Percentiles rank a stretch among this genome's conserved stretches.
Evolutionary conservation across 768 basidiomycete species (phyloP).

Genomic region (Asterophora lycoperdoides): DNA sequence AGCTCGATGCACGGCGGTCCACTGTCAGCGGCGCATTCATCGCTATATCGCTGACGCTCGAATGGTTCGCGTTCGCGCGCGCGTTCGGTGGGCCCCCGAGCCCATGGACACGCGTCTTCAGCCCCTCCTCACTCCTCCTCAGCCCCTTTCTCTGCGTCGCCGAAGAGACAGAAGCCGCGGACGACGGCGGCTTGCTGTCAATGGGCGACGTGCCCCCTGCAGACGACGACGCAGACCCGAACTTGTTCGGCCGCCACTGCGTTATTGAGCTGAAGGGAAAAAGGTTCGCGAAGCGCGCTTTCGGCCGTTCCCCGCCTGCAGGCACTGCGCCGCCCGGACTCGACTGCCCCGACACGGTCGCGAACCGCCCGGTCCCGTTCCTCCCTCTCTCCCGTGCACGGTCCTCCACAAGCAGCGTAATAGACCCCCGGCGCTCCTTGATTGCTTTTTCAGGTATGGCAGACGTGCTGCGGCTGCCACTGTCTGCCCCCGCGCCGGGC

Average conservation of each 20-base stretch:
- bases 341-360: slow-evolving; percentile 10
- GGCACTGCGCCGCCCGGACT: slow-evolving; percentile 6
- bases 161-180: no score
- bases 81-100: no score
- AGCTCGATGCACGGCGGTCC: slow-evolving; percentile 60
- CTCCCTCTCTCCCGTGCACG: not conserved
- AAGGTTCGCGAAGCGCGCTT: slow-evolving; percentile 27
- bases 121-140: slow-evolving; percentile 47
- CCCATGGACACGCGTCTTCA: slow-evolving; percentile 15
- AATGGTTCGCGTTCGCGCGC: no score
- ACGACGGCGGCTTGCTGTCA: not conserved
- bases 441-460: slow-evolving; percentile 12
- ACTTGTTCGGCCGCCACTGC: slow-evolving; percentile 29
- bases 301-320: slow-evolving; percentile 12
- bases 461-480: slow-evolving; percentile 11
- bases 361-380: not conserved
- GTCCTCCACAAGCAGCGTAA: slow-evolving; percentile 16
- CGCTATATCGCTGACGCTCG: no score
- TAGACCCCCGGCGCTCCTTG: slow-evolving; percentile 8
- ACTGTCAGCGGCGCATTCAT: slow-evolving; percentile 28
- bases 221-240: slow-evolving; percentile 3
- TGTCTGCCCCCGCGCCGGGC: slow-evolving; percentile 8
- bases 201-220: slow-evolving; percentile 2
- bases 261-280: slow-evolving; percentile 24
- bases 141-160: no score